These are phyloP conservation scores for Russula olivacea DNA, from an alignment of 768 basidiomycete species.

Conservation along the genomic window DNA sequence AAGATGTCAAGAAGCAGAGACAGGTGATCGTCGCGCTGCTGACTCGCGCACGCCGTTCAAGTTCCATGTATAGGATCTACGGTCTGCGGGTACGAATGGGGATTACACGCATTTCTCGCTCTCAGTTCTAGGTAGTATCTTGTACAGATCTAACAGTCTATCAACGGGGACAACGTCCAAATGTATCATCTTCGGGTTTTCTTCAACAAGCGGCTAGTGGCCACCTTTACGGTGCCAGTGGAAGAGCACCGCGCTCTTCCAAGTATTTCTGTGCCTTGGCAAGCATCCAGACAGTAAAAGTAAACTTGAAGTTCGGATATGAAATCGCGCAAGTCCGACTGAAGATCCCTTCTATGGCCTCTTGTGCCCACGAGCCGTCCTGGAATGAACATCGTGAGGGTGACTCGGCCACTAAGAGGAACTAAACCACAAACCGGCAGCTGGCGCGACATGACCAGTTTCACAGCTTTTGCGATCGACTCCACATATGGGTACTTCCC, in stretches of 20 bases:
- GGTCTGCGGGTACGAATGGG: too few relatives aligned
- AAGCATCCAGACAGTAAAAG: constrained; percentile 94
- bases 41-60: too few relatives aligned
- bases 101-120: too few relatives aligned
- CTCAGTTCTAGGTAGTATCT: too few relatives aligned
- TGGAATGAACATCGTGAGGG: too few relatives aligned
- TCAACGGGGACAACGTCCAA: neutral
- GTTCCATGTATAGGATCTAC: too few relatives aligned
- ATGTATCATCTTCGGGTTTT: neutral
- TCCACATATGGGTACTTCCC: constrained; percentile 75
- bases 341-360: constrained; percentile 92
- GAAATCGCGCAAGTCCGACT: constrained; percentile 84
- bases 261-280: constrained; percentile 81
- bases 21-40: too few relatives aligned
- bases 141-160: too few relatives aligned
- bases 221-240: neutral
- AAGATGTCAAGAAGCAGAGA: too few relatives aligned
- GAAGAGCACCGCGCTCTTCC: constrained; percentile 31
- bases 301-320: constrained; percentile 92
- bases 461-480: constrained; percentile 73
- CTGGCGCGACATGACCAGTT: constrained; percentile 87
- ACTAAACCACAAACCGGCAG: constrained; percentile 47
- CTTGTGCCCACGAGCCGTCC: constrained; percentile 96
- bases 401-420: too few relatives aligned
- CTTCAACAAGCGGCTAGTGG: neutral